A percentile compares a stretch with the other conserved stretches of the same genome.
Evolutionary conservation across 495 filamentous ascomycete genomes (phyloP).

Genomic region (Emericellopsis terricola): DNA sequence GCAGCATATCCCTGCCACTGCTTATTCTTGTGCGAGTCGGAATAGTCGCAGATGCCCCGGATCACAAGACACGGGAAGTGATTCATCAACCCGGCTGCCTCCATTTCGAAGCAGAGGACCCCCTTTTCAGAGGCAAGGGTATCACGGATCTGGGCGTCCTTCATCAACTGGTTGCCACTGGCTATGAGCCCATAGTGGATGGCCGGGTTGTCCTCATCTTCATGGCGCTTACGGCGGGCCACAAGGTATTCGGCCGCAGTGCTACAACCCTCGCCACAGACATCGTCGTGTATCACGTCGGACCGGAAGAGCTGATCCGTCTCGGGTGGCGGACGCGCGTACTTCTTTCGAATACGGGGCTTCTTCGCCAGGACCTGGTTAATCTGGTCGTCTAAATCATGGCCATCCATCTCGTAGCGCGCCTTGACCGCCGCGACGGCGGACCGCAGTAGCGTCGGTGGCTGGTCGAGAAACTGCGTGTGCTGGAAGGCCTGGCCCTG

Average conservation of each 20-base stretch:
- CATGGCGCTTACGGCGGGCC: neutral
- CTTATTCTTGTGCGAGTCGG: neutral
- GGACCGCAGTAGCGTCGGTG: neutral
- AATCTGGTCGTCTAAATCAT: constrained; percentile 10
- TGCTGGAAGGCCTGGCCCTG: neutral
- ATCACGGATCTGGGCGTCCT: constrained; percentile 1
- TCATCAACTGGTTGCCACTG: neutral
- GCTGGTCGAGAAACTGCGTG: neutral
- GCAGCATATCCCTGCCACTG: constrained; percentile 1
- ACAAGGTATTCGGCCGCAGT: neutral
- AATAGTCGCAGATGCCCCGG: constrained; percentile 1
- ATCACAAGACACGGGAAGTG: constrained; percentile 1
- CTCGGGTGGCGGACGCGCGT: constrained; percentile 7
- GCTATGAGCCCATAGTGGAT: constrained; percentile 1
- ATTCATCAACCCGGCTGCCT: constrained; percentile 1
- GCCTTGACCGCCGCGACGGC: neutral
- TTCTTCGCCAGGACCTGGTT: constrained; percentile 7
- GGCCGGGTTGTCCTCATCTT: neutral
- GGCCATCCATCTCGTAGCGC: constrained; percentile 2
- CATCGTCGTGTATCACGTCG: constrained; percentile 6
- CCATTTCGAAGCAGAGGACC: neutral
- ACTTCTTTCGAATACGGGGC: constrained; percentile 9
- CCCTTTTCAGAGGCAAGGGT: neutral
- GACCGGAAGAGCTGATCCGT: constrained; percentile 15
- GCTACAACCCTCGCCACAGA: neutral